Evolutionary conservation across 345 rosid genomes (phyloP), one percentile per base, ranked within the genome.

Genomic region (Gossypium bickii): DNA sequence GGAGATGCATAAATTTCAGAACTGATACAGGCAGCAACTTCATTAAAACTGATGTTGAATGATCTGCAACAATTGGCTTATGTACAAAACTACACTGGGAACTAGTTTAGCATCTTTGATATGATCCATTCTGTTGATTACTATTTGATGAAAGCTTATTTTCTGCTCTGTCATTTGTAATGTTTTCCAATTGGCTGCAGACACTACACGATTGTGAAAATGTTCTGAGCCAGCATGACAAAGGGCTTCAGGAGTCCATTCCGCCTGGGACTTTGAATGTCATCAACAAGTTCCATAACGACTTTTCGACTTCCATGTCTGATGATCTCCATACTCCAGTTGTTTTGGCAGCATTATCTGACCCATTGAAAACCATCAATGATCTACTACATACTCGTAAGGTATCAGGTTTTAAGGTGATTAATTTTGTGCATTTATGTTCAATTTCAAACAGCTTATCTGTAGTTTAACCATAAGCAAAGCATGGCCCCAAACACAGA

Each of bases 321-420:
- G 97, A 95, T 93, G 97, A 95, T 89, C 94, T 95, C 74, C 96
- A 76, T 74, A 91, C 94, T 17, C 87, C 98, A 0, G 92, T 82
- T 59, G 82, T 94, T 69, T 82, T 95, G 81, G 93, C 98, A 73
- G 94, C 93, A 60, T 67, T 95, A 72, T 93, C 99, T 55, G 98
- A 93, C 45, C 96, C 96, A 12, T 76, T 95, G 79, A 95, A 93
- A 75, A 82, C 82, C 25, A 87, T 93, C 78, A 95, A 95, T 62
- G 98, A 95, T 81, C 86, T 93, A 78, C 82, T 91, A 9, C 93
- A 91, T 72, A 90, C 96, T 66, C 87, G 90, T 38, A 93, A 93
- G 97, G 97, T 92, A 76, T 20, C 72, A n/a, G 70, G 74, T 52
- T 59, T 63, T 65, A 13, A 47, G 76, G 63, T 68, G 45, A 48